phyloP scores from a whole-genome alignment of 768 basidiomycete species.

The Tricholoma hemisulphureum region DNA sequence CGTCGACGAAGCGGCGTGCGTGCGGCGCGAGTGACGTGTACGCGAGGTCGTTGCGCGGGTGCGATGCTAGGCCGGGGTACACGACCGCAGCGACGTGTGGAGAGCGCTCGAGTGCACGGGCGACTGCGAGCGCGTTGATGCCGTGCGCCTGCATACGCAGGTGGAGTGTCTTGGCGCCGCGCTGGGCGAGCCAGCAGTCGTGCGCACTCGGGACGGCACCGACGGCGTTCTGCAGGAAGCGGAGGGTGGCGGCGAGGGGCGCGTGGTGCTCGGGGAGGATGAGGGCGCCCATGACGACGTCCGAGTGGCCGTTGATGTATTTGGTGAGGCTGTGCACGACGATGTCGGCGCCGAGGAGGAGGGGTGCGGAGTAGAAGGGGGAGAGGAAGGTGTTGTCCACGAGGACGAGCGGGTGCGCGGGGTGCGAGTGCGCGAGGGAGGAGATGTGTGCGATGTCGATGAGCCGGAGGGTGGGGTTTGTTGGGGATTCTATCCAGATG shows the following conservation, averaged over 20 bases:
- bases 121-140: conserved; percentile 74
- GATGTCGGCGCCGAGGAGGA: conserved; percentile 81
- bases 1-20: conserved; percentile 61
- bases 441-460: conserved; percentile 77
- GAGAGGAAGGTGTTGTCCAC: conserved; percentile 96
- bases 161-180: conserved; percentile 88
- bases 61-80: conserved; percentile 77
- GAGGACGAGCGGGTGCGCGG: conserved; percentile 70
- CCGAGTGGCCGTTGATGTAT: conserved; percentile 92
- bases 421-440: conserved; percentile 59
- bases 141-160: conserved; percentile 89
- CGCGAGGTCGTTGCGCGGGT: conserved; percentile 66
- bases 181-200: conserved; percentile 88
- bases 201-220: conserved; percentile 83
- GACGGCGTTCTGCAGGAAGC: conserved; percentile 88
- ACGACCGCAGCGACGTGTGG: conserved; percentile 75
- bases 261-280: conserved; percentile 62
- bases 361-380: conserved; percentile 86
- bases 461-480: conserved; percentile 89
- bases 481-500: conserved; percentile 94
- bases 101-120: conserved; percentile 52
- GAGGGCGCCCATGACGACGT: conserved; percentile 86
- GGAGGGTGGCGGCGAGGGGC: conserved; percentile 52
- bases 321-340: conserved; percentile 85
- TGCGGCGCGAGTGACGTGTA: conserved; percentile 63